Percentiles rank a stretch among this genome's conserved stretches.
Evolutionary conservation across 2,329 filamentous ascomycete species (phyloP).

Genomic region (Ophiocordyceps unilateralis): DNA sequence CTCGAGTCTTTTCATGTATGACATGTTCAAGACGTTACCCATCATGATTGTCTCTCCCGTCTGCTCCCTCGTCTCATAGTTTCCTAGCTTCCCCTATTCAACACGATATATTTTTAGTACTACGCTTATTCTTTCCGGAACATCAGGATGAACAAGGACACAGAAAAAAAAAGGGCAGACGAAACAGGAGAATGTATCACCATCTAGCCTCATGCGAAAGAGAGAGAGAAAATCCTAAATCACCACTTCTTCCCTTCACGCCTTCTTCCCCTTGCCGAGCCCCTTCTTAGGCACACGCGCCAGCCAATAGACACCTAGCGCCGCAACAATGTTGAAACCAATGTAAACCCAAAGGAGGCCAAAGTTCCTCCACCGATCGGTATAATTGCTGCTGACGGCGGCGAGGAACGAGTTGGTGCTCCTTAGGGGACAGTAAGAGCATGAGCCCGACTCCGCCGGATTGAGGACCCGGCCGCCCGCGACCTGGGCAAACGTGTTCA

Average conservation of each 20-base stretch:
- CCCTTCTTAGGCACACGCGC: slow-evolving; percentile 31
- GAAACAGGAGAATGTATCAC: too few species aligned
- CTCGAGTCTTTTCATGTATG: too few species aligned
- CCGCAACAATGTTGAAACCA: slow-evolving; percentile 37
- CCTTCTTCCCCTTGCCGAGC: slow-evolving; percentile 16
- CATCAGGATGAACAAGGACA: too few species aligned
- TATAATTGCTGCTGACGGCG: slow-evolving; percentile 31
- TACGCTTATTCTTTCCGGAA: too few species aligned
- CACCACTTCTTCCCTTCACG: not conserved
- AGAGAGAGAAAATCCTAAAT: not conserved
- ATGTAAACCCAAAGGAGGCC: slow-evolving; percentile 44
- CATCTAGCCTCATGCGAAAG: not conserved
- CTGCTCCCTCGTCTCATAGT: too few species aligned
- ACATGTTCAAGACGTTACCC: too few species aligned
- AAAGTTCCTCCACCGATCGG: slow-evolving; percentile 50
- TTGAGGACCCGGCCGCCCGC: slow-evolving; percentile 39
- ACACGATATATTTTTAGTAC: too few species aligned
- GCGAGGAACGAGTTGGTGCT: slow-evolving; percentile 35
- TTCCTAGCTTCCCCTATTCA: too few species aligned
- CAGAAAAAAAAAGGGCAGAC: too few species aligned
- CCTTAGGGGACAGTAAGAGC: slow-evolving; percentile 35
- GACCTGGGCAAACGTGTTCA: slow-evolving; percentile 28
- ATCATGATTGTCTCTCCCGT: too few species aligned
- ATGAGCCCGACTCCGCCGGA: slow-evolving; percentile 25
- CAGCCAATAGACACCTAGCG: slow-evolving; percentile 39